These are phyloP conservation scores for Puccinia polysora DNA, from an alignment of 1,284 basidiomycete species.

Conservation along the genomic window DNA sequence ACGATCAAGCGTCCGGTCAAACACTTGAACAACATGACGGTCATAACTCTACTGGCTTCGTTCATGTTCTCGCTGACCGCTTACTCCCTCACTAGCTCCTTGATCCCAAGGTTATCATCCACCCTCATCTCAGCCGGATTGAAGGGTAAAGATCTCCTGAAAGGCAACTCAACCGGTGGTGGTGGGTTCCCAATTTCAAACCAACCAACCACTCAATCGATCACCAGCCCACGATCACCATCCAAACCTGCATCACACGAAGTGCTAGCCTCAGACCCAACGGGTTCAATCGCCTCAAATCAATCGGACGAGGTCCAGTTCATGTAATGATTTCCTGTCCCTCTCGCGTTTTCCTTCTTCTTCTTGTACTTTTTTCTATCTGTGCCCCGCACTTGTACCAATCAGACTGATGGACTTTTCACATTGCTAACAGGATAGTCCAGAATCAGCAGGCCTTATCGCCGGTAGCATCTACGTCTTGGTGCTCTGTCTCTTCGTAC, in stretches of 20 bases:
- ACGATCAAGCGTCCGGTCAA: too few relatives aligned
- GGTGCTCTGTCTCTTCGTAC: conserved; percentile 50
- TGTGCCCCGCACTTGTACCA: conserved; percentile 2
- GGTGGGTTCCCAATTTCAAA: conserved; percentile 12
- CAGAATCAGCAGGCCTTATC: conserved; percentile 87
- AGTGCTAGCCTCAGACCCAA: not conserved
- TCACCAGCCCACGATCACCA: not conserved
- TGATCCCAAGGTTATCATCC: conserved; percentile 30
- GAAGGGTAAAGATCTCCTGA: conserved; percentile 74
- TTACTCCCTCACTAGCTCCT: conserved; percentile 25
- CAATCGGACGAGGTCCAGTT: not conserved
- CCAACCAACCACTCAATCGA: not conserved
- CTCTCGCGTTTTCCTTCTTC: not conserved
- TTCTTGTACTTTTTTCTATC: too few relatives aligned
- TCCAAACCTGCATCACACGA: not conserved
- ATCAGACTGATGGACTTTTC: not conserved
- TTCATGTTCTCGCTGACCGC: conserved; percentile 8
- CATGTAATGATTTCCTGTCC: not conserved
- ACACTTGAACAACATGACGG: too few relatives aligned
- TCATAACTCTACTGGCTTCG: conserved; percentile 12
- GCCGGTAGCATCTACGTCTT: conserved; percentile 84
- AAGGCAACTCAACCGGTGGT: conserved; percentile 53
- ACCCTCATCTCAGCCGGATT: conserved; percentile 56
- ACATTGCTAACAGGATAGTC: conserved; percentile 58
- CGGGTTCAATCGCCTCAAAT: not conserved